These are phyloP conservation scores for Rubia occidens DNA, from an alignment of 305 asterid species.

Conservation along the genomic window DNA sequence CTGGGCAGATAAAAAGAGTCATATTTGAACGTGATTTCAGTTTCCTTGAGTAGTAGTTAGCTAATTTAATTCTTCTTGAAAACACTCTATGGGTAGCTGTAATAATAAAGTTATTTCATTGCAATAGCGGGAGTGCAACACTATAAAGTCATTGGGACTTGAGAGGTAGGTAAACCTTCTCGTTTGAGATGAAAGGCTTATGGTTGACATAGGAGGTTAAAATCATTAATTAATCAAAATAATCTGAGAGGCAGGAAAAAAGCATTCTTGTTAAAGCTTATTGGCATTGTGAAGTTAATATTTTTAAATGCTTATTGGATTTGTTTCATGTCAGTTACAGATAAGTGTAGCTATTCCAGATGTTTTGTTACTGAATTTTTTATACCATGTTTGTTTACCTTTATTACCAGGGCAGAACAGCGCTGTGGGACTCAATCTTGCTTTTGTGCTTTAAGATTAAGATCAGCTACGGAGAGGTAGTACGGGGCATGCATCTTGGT, in stretches of 20 bases:
- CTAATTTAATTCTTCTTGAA: not conserved
- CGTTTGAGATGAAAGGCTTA: not conserved
- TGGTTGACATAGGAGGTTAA: not conserved
- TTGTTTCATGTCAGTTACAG: not conserved
- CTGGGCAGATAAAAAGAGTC: not conserved
- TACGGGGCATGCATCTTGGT: constrained; percentile 84
- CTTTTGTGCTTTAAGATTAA: constrained; percentile 64
- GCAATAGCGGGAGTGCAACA: not conserved
- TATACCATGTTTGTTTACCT: not conserved
- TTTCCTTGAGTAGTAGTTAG: not conserved
- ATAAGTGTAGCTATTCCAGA: not conserved
- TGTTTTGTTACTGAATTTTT: not conserved
- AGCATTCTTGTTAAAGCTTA: not conserved
- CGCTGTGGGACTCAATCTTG: constrained; percentile 81
- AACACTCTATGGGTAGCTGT: not conserved
- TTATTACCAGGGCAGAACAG: constrained; percentile 78
- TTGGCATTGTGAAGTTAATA: not conserved
- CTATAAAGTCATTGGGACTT: not conserved
- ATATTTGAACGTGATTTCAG: not conserved
- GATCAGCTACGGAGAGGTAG: constrained; percentile 62
- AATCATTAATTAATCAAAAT: not conserved
- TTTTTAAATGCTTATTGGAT: not conserved
- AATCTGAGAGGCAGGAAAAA: not conserved
- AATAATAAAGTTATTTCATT: not conserved
- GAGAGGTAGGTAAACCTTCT: not conserved